Percentiles rank a stretch among this genome's conserved stretches.
phyloP scores from a whole-genome alignment of 2,329 filamentous ascomycete species.

The Tetracladium maxilliforme region DNA sequence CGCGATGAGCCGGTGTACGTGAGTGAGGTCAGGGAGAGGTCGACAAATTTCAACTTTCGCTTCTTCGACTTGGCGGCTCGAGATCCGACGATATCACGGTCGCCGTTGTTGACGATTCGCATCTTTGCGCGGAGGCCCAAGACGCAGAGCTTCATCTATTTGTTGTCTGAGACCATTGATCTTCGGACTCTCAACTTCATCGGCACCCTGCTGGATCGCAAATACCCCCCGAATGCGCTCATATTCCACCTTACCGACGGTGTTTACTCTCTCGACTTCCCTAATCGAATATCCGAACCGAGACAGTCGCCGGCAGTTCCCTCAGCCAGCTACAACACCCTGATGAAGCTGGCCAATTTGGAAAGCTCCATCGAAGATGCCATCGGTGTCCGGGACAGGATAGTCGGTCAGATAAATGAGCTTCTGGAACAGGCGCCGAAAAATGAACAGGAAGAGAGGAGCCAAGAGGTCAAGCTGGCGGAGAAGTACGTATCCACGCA shows the following conservation, averaged over 20 bases:
- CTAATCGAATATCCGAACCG: constrained; percentile 13
- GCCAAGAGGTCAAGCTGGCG: constrained; percentile 31
- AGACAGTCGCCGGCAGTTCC: constrained; percentile 34
- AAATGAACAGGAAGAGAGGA: constrained; percentile 28
- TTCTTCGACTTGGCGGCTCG: constrained; percentile 63
- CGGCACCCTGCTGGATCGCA: constrained; percentile 47
- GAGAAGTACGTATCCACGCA: constrained; percentile 45
- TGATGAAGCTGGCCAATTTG: constrained; percentile 79
- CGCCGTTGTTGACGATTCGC: constrained; percentile 49
- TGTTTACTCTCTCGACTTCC: constrained; percentile 65
- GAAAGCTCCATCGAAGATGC: constrained; percentile 89
- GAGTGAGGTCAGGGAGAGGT: constrained; percentile 61
- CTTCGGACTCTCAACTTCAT: constrained; percentile 66
- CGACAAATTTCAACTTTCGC: constrained; percentile 44
- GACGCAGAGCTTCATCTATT: constrained; percentile 38
- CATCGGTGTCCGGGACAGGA: constrained; percentile 55
- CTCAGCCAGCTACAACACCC: constrained; percentile 71
- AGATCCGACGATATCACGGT: constrained; percentile 48
- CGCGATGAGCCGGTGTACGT: constrained; percentile 70
- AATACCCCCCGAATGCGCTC: constrained; percentile 68
- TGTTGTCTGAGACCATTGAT: constrained; percentile 59
- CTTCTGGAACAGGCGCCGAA: constrained; percentile 27
- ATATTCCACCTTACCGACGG: constrained; percentile 79
- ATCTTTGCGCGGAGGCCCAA: constrained; percentile 55
- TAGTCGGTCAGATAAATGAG: constrained; percentile 66